Evolutionary conservation across 345 rosid species (phyloP), one percentile per base, ranked within the genome.

Genomic region (Eucalyptus microcorys): DNA sequence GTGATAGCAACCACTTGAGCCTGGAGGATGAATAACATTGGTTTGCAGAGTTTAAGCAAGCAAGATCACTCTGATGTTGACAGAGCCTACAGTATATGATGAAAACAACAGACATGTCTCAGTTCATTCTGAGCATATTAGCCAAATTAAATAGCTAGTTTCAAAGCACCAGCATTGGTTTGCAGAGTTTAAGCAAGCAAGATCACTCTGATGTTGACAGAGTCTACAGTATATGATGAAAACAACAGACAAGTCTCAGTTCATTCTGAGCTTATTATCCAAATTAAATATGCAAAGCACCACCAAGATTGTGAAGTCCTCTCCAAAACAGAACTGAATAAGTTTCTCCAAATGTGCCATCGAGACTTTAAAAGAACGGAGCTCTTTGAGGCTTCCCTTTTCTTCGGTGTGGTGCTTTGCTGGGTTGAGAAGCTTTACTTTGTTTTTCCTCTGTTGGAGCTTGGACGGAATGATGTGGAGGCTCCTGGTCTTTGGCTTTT

Each of bases 311-410:
- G 42, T 76, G 47, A 34, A 71, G 83, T 76, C 47, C 86, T 85
- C 9, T 49, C 55, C 53, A 14, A 49, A 47, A 85, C 86, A 27
- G 86, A 85, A 47, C 53, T 11, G 42, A 14, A 17, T 17, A 37
- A 71, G 81, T 71, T 71, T 16, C 83, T 76, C 47, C 45, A 42
- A 76, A 76, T 76, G 47, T 76, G 83, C 83, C 83, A 76, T 42
- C 8, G 43, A 45, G 64, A 50, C 34, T 40, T 89, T 21, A 89
- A 88, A 89, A 91, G 86, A 91, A 91, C 6, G 91, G 92, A 45
- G 92, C 91, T 66, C 91, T 87, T 87, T 43, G 34, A 59, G 92
- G 91, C 45, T n/a, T 87, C 43, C 89, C 90, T 81, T 91, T 91
- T 53, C 91, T 88, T 85, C 42, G 71, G n/a, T 64, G 86, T 48